A percentile compares a stretch with the other conserved stretches of the same genome.
Evolutionary conservation across 148 eudicot genomes (phyloP).

Genomic region (Chenopodium suecicum): DNA sequence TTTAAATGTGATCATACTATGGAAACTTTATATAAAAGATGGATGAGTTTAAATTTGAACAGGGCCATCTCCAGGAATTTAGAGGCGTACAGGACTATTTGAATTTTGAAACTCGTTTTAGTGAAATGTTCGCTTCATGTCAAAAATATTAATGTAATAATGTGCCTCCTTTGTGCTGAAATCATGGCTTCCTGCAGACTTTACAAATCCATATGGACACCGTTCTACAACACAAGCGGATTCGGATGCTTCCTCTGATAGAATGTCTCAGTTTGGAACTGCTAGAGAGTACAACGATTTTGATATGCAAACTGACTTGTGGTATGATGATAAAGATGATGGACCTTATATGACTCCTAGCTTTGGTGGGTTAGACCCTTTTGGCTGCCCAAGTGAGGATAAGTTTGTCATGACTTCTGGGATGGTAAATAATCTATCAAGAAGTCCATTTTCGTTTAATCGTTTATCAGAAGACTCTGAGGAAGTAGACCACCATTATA

Average conservation of each 20-base stretch:
- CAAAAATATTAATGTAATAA: neutral
- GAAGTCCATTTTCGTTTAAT: conserved; percentile 33
- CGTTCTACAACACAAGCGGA: conserved; percentile 43
- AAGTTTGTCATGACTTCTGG: conserved; percentile 74
- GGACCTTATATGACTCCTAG: conserved; percentile 59
- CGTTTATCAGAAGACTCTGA: conserved; percentile 38
- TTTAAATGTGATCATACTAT: too few species aligned
- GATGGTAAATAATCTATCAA: conserved; percentile 32
- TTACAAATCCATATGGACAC: conserved; percentile 82
- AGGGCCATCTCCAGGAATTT: too few species aligned
- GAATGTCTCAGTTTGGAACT: conserved; percentile 93
- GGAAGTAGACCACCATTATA: conserved; percentile 22
- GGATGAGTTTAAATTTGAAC: neutral
- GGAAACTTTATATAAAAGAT: too few species aligned
- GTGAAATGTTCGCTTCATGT: conserved; percentile 7
- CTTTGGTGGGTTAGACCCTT: conserved; percentile 48
- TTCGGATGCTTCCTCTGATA: conserved; percentile 85
- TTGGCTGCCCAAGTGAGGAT: conserved; percentile 74
- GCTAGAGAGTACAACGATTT: conserved; percentile 93
- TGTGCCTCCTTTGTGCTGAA: neutral
- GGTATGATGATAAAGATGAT: conserved; percentile 88
- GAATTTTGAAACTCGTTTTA: neutral
- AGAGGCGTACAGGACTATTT: too few species aligned
- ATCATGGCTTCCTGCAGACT: conserved; percentile 47
- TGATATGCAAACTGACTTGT: conserved; percentile 81